Evolutionary conservation across 805 yeast genomes (phyloP).

Genomic region (Saturnispora silvae): DNA sequence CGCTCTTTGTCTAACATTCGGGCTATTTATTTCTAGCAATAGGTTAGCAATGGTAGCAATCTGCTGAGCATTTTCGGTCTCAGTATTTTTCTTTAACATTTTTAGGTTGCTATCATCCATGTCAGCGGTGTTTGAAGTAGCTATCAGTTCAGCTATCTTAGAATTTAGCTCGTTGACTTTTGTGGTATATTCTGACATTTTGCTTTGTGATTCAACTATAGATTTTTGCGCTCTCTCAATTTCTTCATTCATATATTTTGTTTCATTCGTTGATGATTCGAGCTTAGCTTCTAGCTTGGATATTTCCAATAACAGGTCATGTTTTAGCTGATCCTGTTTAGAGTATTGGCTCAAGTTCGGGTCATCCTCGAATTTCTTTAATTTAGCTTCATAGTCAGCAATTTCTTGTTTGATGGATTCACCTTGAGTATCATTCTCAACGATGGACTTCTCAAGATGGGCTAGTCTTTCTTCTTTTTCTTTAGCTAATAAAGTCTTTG

Average conservation of each 20-base stretch:
- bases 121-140: constrained; percentile 7
- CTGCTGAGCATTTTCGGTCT: constrained; percentile 1
- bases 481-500: constrained; percentile 36
- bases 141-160: constrained; percentile 10
- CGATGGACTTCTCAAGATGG: constrained; percentile 15
- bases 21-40: constrained; percentile 5
- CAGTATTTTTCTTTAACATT: not conserved
- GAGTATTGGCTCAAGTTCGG: constrained; percentile 20
- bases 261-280: constrained; percentile 45
- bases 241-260: constrained; percentile 53
- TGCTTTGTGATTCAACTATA: constrained; percentile 32
- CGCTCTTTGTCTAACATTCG: constrained; percentile 6
- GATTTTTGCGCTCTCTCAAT: constrained; percentile 42
- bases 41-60: not conserved
- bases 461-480: constrained; percentile 27
- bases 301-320: constrained; percentile 37
- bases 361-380: constrained; percentile 2
- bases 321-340: constrained; percentile 31
- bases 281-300: constrained; percentile 32
- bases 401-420: constrained; percentile 2
- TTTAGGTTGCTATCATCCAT: not conserved
- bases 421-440: constrained; percentile 11
- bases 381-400: not conserved
- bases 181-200: constrained; percentile 17
- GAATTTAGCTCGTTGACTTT: constrained; percentile 10